A percentile compares a stretch with the other conserved stretches of the same genome.
Evolutionary conservation across 2,329 filamentous ascomycete species (phyloP).

Genomic region (Ascochyta clinopodiicola): DNA sequence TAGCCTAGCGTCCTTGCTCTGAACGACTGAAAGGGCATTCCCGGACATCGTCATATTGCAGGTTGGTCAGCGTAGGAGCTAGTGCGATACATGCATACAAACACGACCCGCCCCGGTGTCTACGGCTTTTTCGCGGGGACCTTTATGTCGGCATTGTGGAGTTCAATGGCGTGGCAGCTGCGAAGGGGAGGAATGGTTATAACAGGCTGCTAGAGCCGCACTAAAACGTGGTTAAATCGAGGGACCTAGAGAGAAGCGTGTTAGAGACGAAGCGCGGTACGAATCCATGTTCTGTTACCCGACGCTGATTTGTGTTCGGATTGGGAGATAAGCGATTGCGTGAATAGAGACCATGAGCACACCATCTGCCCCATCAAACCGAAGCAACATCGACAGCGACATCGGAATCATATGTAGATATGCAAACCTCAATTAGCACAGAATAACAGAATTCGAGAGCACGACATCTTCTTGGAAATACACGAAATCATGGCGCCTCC

Average conservation of each 20-base stretch:
- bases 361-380: constrained; percentile 32
- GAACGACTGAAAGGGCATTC: constrained; percentile 4
- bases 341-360: constrained; percentile 33
- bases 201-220: constrained; percentile 3
- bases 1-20: background rate
- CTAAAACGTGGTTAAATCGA: constrained; percentile 10
- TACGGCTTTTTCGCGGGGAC: constrained; percentile 21
- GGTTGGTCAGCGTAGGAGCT: constrained; percentile 1
- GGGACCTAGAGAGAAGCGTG: constrained; percentile 8
- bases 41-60: constrained; percentile 10
- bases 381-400: constrained; percentile 24
- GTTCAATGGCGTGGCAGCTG: constrained; percentile 29
- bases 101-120: constrained; percentile 2
- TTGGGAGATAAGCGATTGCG: constrained; percentile 36
- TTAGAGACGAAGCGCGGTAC: constrained; percentile 7
- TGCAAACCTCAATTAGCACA: constrained; percentile 3
- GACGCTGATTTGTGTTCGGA: constrained; percentile 16
- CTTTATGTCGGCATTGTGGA: constrained; percentile 30
- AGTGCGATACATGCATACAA: constrained; percentile 7
- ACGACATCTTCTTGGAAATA: constrained; percentile 22
- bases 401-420: constrained; percentile 24
- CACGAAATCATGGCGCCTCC: constrained; percentile 27
- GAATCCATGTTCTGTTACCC: constrained; percentile 4
- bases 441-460: constrained; percentile 12
- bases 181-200: constrained; percentile 3